These are phyloP conservation scores for Phoenix roebelenii DNA, from an alignment of 176 grass and related monocot genomes.

Conservation along the genomic window DNA sequence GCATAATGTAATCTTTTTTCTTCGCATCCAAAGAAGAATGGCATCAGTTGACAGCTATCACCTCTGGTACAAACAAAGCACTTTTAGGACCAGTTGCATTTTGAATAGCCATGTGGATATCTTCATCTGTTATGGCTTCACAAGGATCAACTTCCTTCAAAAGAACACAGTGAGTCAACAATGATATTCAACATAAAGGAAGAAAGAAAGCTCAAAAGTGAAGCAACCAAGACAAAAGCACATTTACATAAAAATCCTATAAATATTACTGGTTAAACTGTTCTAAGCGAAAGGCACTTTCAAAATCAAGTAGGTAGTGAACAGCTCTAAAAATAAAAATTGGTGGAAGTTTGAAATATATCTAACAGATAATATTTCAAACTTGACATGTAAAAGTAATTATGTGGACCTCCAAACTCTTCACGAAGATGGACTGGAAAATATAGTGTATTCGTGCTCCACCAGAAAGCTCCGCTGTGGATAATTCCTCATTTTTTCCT, in stretches of 20 bases:
- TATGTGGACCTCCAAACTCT: conserved; percentile 76
- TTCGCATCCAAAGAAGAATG: neutral
- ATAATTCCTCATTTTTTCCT: conserved; percentile 94
- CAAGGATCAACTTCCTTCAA: conserved; percentile 93
- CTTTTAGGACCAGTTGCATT: conserved; percentile 93
- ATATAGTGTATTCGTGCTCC: conserved; percentile 98
- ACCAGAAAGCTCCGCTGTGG: conserved; percentile 82
- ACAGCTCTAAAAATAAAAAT: too few species aligned
- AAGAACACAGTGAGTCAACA: neutral
- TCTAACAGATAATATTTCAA: neutral
- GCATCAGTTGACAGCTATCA: conserved; percentile 15
- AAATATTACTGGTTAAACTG: too few species aligned
- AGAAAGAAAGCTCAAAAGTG: neutral
- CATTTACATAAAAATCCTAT: too few species aligned
- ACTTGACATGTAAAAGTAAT: conserved; percentile 3
- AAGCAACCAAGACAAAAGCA: too few species aligned
- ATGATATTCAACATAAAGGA: too few species aligned
- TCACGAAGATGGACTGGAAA: conserved; percentile 94
- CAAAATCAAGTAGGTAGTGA: too few species aligned
- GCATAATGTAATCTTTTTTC: too few species aligned
- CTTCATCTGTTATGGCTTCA: conserved; percentile 92
- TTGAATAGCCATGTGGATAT: conserved; percentile 96
- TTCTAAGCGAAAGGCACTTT: too few species aligned
- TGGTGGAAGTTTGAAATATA: neutral
- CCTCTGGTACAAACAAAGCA: conserved; percentile 95